phyloP scores from a whole-genome alignment of 2,329 filamentous ascomycete species.

The Trichothecium roseum region DNA sequence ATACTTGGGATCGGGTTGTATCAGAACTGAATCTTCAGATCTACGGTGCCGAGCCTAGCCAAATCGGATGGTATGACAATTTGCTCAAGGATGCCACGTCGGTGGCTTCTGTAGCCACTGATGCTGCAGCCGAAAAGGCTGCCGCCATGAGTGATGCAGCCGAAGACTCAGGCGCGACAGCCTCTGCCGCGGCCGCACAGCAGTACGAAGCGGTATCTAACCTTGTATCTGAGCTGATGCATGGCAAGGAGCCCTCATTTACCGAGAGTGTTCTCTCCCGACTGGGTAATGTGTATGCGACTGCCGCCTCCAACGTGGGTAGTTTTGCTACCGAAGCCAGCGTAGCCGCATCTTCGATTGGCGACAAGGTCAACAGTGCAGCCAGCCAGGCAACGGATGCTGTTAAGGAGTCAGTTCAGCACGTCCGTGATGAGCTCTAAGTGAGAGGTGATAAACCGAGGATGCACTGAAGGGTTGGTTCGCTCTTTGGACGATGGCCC shows the following conservation, averaged over 20 bases:
- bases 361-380: conserved; percentile 23
- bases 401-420: conserved; percentile 26
- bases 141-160: conserved; percentile 28
- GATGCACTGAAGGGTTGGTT: background rate
- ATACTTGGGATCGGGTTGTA: conserved; percentile 34
- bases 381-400: conserved; percentile 30
- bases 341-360: conserved; percentile 19
- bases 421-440: conserved; percentile 31
- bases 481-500: conserved; percentile 18
- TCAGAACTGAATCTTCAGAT: conserved; percentile 57
- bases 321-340: conserved; percentile 26
- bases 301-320: conserved; percentile 46
- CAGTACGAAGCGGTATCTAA: conserved; percentile 63
- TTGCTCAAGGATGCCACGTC: conserved; percentile 37
- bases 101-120: conserved; percentile 52
- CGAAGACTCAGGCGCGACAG: conserved; percentile 47
- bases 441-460: conserved; percentile 13
- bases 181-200: conserved; percentile 46
- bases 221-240: conserved; percentile 65
- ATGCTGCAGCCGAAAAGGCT: conserved; percentile 21
- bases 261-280: conserved; percentile 70
- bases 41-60: conserved; percentile 54
- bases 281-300: conserved; percentile 62
- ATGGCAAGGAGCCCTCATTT: conserved; percentile 69
- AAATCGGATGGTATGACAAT: conserved; percentile 45